A percentile compares a stretch with the other conserved stretches of the same genome.
Evolutionary conservation across 2,329 filamentous ascomycete genomes (phyloP).

Genomic region (Blumeria hordei): DNA sequence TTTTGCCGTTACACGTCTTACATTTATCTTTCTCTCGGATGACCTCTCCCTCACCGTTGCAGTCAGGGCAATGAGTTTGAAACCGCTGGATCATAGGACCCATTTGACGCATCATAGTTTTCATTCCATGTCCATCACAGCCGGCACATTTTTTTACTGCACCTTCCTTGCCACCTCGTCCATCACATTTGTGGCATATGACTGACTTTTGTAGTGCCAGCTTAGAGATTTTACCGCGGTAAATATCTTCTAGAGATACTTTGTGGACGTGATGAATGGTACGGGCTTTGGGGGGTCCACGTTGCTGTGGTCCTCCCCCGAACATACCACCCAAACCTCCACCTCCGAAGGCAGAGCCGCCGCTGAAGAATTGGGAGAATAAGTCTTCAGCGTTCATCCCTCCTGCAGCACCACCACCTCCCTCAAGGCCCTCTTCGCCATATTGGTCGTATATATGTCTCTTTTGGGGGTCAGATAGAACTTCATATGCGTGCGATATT

Average conservation of each 20-base stretch:
- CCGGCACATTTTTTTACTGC: constrained; percentile 82
- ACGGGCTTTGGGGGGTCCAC: constrained; percentile 66
- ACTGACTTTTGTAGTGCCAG: constrained; percentile 91
- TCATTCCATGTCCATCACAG: constrained; percentile 90
- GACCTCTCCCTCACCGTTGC: constrained; percentile 88
- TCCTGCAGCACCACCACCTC: constrained; percentile 51
- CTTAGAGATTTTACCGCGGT: constrained; percentile 94
- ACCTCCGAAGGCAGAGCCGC: constrained; percentile 36
- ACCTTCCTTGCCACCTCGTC: constrained; percentile 87
- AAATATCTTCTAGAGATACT: constrained; percentile 92
- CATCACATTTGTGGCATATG: constrained; percentile 86
- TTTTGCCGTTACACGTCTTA: constrained; percentile 92
- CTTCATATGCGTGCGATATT: constrained; percentile 83
- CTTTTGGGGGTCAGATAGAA: constrained; percentile 80
- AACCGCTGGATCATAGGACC: constrained; percentile 99
- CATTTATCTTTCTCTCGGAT: constrained; percentile 95
- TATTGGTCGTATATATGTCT: constrained; percentile 86
- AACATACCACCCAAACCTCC: constrained; percentile 58
- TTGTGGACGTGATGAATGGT: constrained; percentile 98
- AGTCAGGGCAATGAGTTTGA: constrained; percentile 97
- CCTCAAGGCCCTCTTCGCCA: constrained; percentile 89
- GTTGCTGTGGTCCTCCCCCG: constrained; percentile 48
- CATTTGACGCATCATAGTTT: constrained; percentile 99
- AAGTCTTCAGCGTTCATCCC: constrained; percentile 93
- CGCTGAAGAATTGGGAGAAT: constrained; percentile 91